phyloP scores from a whole-genome alignment of 1,284 basidiomycete genomes.

The Sanghuangporus weigelae region DNA sequence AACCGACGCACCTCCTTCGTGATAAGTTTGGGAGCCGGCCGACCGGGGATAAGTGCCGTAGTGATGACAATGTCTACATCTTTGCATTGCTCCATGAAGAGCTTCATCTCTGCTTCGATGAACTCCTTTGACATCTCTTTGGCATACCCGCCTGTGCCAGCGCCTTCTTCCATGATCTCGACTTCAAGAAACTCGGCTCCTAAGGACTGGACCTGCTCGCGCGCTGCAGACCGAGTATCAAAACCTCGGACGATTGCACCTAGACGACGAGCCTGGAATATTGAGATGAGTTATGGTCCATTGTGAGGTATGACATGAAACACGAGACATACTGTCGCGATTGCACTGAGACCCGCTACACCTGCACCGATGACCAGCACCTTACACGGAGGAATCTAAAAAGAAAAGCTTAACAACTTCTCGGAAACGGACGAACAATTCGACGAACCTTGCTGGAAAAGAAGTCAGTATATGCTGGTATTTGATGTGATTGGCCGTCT shows the following conservation, averaged over 20 bases:
- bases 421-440: slow-evolving; percentile 15
- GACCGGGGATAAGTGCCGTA: slow-evolving; percentile 79
- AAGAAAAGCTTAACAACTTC: background rate
- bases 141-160: slow-evolving; percentile 79
- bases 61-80: slow-evolving; percentile 86
- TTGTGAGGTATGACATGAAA: background rate
- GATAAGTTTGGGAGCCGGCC: slow-evolving; percentile 78
- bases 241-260: slow-evolving; percentile 85
- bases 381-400: slow-evolving; percentile 78
- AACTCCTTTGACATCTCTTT: slow-evolving; percentile 89
- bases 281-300: background rate
- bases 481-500: no score
- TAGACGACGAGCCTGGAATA: slow-evolving; percentile 60
- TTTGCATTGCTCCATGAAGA: slow-evolving; percentile 80
- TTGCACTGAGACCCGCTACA: slow-evolving; percentile 81
- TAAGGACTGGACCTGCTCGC: slow-evolving; percentile 82
- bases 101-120: slow-evolving; percentile 82
- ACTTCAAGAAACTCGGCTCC: slow-evolving; percentile 86
- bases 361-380: slow-evolving; percentile 83
- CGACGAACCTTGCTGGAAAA: slow-evolving; percentile 20
- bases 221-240: slow-evolving; percentile 75
- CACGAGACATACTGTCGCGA: slow-evolving; percentile 55
- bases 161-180: slow-evolving; percentile 69
- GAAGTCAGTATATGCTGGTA: background rate
- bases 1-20: slow-evolving; percentile 47